Conservation (phyloP, 106 monocot genomes). For the Xerophyta viscosa region DNA sequence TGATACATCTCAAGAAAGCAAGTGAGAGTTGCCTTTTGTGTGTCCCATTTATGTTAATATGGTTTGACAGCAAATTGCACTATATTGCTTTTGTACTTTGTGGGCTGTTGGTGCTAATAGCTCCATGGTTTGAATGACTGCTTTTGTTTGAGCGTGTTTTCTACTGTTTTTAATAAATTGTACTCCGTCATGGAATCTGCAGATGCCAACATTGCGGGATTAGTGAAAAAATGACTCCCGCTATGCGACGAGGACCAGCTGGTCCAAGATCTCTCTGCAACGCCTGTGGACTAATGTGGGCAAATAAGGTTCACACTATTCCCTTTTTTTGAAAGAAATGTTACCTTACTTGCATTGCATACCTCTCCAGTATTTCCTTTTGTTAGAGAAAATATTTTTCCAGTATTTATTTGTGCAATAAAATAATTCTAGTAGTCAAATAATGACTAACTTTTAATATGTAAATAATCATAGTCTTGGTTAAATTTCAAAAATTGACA, state of each 20-base stretch:
- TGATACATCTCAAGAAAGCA: constrained; percentile 32
- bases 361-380: not conserved
- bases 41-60: not conserved
- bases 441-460: not conserved
- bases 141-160: not conserved
- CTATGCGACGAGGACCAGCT: constrained; percentile 88
- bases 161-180: constrained; percentile 4
- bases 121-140: too few relatives aligned
- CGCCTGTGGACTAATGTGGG: constrained; percentile 94
- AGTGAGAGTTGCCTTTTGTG: constrained; percentile 24
- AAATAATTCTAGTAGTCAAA: not conserved
- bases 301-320: constrained; percentile 59
- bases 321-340: not conserved
- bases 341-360: not conserved
- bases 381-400: not conserved
- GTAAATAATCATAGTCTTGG: too few relatives aligned
- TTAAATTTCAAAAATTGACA: too few relatives aligned
- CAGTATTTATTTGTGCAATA: not conserved
- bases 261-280: constrained; percentile 88
- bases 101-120: too few relatives aligned
- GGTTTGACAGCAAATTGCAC: not conserved
- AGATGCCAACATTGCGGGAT: constrained; percentile 83
- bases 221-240: constrained; percentile 70
- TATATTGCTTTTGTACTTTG: not conserved
- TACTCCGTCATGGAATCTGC: constrained; percentile 7